Evolutionary conservation across 495 filamentous ascomycete species (phyloP).

Genomic region (Aspergillus funiculosus): DNA sequence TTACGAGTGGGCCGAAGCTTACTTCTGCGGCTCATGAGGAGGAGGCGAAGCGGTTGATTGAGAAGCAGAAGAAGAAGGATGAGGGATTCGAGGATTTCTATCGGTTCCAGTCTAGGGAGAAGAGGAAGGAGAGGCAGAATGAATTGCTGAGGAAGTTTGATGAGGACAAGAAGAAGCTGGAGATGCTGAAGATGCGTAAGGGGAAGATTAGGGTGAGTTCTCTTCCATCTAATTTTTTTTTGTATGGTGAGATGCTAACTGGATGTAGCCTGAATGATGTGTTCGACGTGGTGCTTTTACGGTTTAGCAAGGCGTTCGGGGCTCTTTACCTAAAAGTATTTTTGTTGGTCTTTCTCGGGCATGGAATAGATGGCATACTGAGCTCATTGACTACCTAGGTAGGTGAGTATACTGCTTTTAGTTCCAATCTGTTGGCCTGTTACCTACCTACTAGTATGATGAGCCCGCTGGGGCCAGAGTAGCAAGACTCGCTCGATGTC

Average conservation of each 20-base stretch:
- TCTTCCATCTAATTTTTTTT: not conserved
- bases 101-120: constrained; percentile 86
- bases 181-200: constrained; percentile 46
- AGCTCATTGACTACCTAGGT: not conserved
- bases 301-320: constrained; percentile 30
- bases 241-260: constrained; percentile 14
- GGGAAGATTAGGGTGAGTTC: constrained; percentile 44
- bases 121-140: constrained; percentile 73
- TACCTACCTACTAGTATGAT: constrained; percentile 29
- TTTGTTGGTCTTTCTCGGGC: too few relatives aligned
- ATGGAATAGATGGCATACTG: not conserved
- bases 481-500: constrained; percentile 41
- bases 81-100: constrained; percentile 77
- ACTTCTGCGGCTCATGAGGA: constrained; percentile 69
- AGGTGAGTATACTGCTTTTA: constrained; percentile 13
- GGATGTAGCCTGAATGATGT: constrained; percentile 41
- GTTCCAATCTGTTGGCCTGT: constrained; percentile 3
- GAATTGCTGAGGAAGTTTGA: constrained; percentile 54
- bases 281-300: constrained; percentile 2
- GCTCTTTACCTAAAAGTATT: constrained; percentile 5
- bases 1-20: constrained; percentile 65
- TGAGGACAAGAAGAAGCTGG: constrained; percentile 50
- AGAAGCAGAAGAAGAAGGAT: constrained; percentile 67
- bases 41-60: constrained; percentile 64
- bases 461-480: constrained; percentile 55